phyloP scores from a whole-genome alignment of 2,329 filamentous ascomycete genomes.

The Alternaria viburni region DNA sequence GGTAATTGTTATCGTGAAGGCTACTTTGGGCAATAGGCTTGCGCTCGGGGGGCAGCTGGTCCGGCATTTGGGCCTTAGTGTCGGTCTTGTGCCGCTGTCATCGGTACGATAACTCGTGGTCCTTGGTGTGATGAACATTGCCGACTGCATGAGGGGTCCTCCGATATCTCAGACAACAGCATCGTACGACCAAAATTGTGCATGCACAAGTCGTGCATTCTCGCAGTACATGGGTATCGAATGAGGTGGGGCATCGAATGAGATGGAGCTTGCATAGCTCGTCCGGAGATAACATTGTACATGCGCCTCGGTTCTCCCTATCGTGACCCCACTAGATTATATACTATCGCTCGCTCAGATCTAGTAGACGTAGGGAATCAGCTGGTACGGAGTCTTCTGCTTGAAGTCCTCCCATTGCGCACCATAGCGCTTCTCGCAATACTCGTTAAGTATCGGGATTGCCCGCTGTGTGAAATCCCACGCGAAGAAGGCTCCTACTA shows the following conservation, averaged over 20 bases:
- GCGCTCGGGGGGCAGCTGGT: conserved; percentile 14
- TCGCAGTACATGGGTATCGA: not conserved
- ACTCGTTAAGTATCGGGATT: conserved; percentile 58
- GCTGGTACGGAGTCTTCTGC: conserved; percentile 47
- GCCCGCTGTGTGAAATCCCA: conserved; percentile 54
- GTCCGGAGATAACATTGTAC: not conserved
- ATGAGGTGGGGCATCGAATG: not conserved
- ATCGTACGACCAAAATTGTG: not conserved
- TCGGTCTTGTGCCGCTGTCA: conserved; percentile 8
- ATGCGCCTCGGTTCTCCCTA: not conserved
- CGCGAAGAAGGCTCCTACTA: conserved; percentile 52
- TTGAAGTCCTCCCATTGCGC: conserved; percentile 51
- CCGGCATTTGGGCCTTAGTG: conserved; percentile 14
- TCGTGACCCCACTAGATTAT: not conserved
- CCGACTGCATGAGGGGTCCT: conserved; percentile 4
- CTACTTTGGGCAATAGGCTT: conserved; percentile 13
- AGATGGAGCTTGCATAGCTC: not conserved
- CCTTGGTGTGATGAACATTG: conserved; percentile 6
- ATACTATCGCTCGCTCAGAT: not conserved
- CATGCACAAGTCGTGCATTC: not conserved
- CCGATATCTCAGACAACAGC: not conserved
- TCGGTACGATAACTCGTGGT: not conserved
- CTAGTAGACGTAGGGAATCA: conserved; percentile 44
- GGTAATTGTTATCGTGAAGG: conserved; percentile 26
- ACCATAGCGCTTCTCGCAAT: conserved; percentile 54